Conservation (phyloP, 2,329 filamentous ascomycete genomes). For the Colletotrichum echinochloae region DNA sequence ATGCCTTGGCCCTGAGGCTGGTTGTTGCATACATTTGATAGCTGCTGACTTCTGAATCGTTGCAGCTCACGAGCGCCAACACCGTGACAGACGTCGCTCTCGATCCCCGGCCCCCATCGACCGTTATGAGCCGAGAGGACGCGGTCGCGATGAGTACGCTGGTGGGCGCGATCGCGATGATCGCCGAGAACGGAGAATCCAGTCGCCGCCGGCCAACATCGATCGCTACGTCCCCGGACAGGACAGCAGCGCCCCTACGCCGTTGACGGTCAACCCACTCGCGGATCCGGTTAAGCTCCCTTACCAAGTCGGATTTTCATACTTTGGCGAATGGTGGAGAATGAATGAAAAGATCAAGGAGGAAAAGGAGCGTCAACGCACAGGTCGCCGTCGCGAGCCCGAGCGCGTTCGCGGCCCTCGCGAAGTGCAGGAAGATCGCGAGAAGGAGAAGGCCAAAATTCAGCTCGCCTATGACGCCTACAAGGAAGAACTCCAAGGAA, state of each 20-base stretch:
- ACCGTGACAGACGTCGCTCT: constrained; percentile 71
- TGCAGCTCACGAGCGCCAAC: constrained; percentile 65
- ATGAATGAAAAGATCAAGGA: constrained; percentile 86
- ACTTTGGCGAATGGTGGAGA: constrained; percentile 89
- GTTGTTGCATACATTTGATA: neutral
- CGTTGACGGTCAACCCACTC: constrained; percentile 71
- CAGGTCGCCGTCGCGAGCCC: constrained; percentile 75
- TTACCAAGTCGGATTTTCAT: constrained; percentile 87
- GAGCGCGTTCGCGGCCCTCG: constrained; percentile 72
- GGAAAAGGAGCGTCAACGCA: constrained; percentile 78
- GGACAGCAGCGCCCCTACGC: constrained; percentile 59
- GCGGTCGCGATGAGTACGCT: constrained; percentile 76
- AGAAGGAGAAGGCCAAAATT: constrained; percentile 83
- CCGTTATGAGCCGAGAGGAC: constrained; percentile 78
- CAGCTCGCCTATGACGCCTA: constrained; percentile 76
- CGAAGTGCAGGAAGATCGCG: constrained; percentile 78
- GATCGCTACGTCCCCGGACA: constrained; percentile 88
- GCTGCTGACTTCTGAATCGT: constrained; percentile 34
- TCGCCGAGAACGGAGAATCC: constrained; percentile 64
- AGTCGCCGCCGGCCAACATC: constrained; percentile 77
- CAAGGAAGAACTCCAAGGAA: constrained; percentile 76
- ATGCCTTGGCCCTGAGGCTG: neutral
- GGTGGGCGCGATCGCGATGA: constrained; percentile 68
- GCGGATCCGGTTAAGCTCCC: constrained; percentile 78
- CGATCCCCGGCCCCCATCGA: constrained; percentile 79